Base-by-base conservation (phyloP, 139 green algal species). In the Haematococcus lacustris region DNA sequence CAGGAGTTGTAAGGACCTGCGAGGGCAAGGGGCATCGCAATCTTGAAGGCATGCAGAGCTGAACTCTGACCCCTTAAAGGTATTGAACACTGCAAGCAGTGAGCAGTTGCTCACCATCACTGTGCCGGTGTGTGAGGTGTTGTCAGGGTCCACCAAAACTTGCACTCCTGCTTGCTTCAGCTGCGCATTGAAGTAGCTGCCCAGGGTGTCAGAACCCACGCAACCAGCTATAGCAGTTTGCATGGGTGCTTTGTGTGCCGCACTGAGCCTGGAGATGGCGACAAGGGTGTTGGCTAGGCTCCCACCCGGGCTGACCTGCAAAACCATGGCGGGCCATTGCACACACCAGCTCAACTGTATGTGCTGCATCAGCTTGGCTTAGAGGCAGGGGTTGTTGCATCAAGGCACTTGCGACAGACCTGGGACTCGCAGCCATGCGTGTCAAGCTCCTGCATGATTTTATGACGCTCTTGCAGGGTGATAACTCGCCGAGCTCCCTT, bases 231-330 rank as follows among this genome's bases (percentile, higher is more conserved):
- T 88, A 34, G 75, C 86, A 26, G 97, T 87, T 13, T 74, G 78
- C 41, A 95, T 41, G 5, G 51, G 82, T 81, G 23, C 5, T 9
- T 67, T 51, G 3, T 77, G 57, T 17, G 87, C 90, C 1, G 40
- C 41, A 4, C 80, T 80, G 2, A 98, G 84, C 17, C 88, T 78
- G 0, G 85, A 80, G 25, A 97, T 78, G 35, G 78, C 92, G 38
- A 97, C 83, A 23, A 98, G 84, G 0, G 90, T 97, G 84, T 98
- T 98, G 51, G 85, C 87, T 0, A 98, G 71, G 0, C 88, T 96
- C 64, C 93, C 92, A 1, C 90, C 93, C 1, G 91, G 86, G 57
- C 75, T 87, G 6, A 97, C 77, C 80, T 94, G 77, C 41, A 38
- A 34, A 17, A 40, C 30, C 32, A 5, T 28, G 5, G 9, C 17